These are phyloP conservation scores for Ilex asprella DNA, from an alignment of 257 asterid species.

Conservation along the genomic window DNA sequence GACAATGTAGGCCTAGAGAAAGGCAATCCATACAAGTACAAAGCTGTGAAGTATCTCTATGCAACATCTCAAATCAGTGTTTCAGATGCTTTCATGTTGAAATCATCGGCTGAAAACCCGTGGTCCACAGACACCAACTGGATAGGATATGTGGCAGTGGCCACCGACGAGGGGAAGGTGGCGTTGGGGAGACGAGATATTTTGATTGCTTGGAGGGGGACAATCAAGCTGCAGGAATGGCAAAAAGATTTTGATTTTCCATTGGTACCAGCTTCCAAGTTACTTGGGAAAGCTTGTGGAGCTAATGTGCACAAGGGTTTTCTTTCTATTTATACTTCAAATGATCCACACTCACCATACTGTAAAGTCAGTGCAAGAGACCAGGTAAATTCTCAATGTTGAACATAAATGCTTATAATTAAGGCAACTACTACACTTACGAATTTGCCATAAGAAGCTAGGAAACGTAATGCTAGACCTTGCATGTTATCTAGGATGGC, in stretches of 20 bases:
- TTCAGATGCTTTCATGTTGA: conserved; percentile 37
- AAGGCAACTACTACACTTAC: too few species aligned
- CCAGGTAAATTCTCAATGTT: conserved; percentile 20
- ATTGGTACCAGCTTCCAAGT: conserved; percentile 20
- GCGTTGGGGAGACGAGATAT: conserved; percentile 61
- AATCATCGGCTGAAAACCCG: conserved; percentile 20
- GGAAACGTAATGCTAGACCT: too few species aligned
- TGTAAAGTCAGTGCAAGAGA: conserved; percentile 30
- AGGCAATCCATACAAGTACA: conserved; percentile 32
- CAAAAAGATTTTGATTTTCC: conserved; percentile 43
- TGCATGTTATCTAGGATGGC: too few species aligned
- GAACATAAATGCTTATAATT: too few species aligned
- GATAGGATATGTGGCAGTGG: conserved; percentile 57
- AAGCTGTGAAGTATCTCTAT: conserved; percentile 37
- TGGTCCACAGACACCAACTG: conserved; percentile 37
- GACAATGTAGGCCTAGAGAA: conserved; percentile 27
- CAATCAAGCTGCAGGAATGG: conserved; percentile 37
- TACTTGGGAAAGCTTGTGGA: conserved; percentile 19
- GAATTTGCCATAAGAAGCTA: too few species aligned
- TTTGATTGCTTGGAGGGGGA: conserved; percentile 64
- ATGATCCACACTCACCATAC: conserved; percentile 14
- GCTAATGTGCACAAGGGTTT: conserved; percentile 26
- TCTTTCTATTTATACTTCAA: conserved; percentile 27
- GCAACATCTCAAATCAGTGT: conserved; percentile 37
- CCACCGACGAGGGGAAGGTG: conserved; percentile 48